Evolutionary conservation across 495 filamentous ascomycete species (phyloP).

Genomic region (Daldinia bambusicola): DNA sequence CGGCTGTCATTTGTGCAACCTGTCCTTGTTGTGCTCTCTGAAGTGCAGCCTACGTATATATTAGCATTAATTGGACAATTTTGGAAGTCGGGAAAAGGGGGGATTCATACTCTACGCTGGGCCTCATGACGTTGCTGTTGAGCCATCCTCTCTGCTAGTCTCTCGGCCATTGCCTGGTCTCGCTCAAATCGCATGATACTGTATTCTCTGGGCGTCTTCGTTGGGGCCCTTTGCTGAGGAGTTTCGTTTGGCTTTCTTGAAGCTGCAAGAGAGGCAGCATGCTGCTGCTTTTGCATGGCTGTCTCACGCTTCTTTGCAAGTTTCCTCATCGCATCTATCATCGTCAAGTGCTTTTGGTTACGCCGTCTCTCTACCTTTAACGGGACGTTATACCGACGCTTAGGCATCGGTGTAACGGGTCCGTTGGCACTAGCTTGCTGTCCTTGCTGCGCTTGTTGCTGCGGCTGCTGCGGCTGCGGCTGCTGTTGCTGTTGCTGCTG

Average conservation of each 20-base stretch:
- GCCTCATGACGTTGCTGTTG: slow-evolving; percentile 70
- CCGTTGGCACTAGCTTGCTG: slow-evolving; percentile 68
- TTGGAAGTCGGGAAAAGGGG: neutral
- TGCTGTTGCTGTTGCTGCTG: slow-evolving; percentile 49
- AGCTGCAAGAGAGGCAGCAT: slow-evolving; percentile 74
- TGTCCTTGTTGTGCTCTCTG: slow-evolving; percentile 55
- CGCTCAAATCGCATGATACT: slow-evolving; percentile 87
- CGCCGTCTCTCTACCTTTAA: slow-evolving; percentile 85
- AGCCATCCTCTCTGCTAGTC: slow-evolving; percentile 77
- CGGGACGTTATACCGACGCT: slow-evolving; percentile 72
- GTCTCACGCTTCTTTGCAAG: slow-evolving; percentile 93
- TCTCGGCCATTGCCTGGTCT: slow-evolving; percentile 79
- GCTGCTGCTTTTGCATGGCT: slow-evolving; percentile 83
- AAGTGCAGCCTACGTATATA: slow-evolving; percentile 46
- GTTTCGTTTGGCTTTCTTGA: slow-evolving; percentile 76
- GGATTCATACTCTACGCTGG: slow-evolving; percentile 64
- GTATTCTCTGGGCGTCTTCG: slow-evolving; percentile 84
- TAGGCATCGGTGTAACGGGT: slow-evolving; percentile 64
- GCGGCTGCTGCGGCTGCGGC: slow-evolving; percentile 45
- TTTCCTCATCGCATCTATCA: slow-evolving; percentile 96
- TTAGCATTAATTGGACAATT: slow-evolving; percentile 41
- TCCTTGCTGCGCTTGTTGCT: slow-evolving; percentile 48
- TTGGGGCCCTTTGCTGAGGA: slow-evolving; percentile 63
- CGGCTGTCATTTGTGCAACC: slow-evolving; percentile 53
- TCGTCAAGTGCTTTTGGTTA: slow-evolving; percentile 82